Conservation (phyloP, 208 protist species). For the Leishmania martiniquensis region DNA sequence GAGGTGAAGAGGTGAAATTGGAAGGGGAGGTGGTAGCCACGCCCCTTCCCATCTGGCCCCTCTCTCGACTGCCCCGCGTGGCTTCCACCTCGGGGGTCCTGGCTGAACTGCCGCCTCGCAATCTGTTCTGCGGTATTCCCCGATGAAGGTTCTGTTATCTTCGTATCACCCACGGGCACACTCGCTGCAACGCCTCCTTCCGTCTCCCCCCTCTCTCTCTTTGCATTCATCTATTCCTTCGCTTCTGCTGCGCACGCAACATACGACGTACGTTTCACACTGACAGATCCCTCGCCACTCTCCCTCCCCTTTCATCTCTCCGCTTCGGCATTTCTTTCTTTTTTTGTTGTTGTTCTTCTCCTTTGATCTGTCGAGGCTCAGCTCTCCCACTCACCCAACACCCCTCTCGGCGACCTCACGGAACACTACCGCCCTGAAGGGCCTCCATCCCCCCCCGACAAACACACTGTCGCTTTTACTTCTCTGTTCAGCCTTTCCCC, state of each 20-base stretch:
- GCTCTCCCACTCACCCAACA: neutral
- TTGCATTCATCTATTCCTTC: neutral
- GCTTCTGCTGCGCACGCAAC: neutral
- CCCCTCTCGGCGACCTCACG: no score
- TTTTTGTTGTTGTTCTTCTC: neutral
- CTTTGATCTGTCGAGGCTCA: neutral
- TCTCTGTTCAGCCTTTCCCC: neutral
- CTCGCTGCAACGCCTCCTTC: no score
- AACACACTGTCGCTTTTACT: neutral
- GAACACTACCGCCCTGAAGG: neutral
- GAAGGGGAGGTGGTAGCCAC: neutral
- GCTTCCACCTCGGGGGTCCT: neutral
- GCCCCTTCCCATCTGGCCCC: neutral
- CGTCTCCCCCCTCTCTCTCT: neutral
- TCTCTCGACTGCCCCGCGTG: no score
- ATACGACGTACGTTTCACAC: neutral
- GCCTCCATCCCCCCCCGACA: neutral
- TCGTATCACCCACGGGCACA: no score
- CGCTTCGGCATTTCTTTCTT: neutral
- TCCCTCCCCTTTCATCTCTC: neutral
- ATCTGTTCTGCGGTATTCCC: neutral
- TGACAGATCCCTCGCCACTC: neutral
- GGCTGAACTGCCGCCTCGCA: neutral
- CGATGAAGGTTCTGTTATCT: no score
- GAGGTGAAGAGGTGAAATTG: neutral